Conservation (phyloP, 2,329 filamentous ascomycete species). For the Monilinia polystroma region DNA sequence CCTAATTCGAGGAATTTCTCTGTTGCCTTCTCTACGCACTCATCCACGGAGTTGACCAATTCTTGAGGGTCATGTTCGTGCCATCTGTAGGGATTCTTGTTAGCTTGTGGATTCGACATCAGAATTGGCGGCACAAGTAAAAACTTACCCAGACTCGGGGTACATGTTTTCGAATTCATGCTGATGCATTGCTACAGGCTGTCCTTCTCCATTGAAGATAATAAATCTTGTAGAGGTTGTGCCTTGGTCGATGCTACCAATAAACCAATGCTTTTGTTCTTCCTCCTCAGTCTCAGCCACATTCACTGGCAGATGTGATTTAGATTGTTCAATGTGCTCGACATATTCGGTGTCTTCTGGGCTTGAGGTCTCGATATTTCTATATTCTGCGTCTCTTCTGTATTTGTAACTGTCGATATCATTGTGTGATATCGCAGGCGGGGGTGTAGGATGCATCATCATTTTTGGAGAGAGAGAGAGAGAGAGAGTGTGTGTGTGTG, state of each 20-base stretch:
- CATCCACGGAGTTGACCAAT: slow-evolving; percentile 68
- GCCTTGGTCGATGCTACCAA: slow-evolving; percentile 87
- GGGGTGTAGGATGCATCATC: slow-evolving; percentile 22
- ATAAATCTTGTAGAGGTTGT: slow-evolving; percentile 88
- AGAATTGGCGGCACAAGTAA: background rate
- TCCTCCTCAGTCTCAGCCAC: slow-evolving; percentile 31
- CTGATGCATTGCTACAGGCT: slow-evolving; percentile 79
- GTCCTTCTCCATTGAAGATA: slow-evolving; percentile 79
- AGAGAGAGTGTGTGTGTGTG: too few species aligned
- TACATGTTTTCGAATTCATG: slow-evolving; percentile 84
- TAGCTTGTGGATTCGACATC: slow-evolving; percentile 18
- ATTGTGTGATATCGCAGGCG: slow-evolving; percentile 10
- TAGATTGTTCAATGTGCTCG: slow-evolving; percentile 29
- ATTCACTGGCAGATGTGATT: slow-evolving; percentile 30
- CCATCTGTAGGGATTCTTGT: slow-evolving; percentile 57
- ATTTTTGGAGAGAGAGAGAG: too few species aligned
- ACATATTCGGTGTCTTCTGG: slow-evolving; percentile 29
- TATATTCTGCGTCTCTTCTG: slow-evolving; percentile 14
- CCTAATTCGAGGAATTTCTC: slow-evolving; percentile 67
- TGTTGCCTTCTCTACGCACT: slow-evolving; percentile 73
- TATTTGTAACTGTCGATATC: slow-evolving; percentile 15
- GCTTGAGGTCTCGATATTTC: slow-evolving; percentile 22
- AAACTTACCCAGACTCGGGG: slow-evolving; percentile 75
- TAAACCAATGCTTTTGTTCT: slow-evolving; percentile 57
- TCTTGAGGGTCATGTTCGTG: slow-evolving; percentile 81